Percentiles rank a stretch among this genome's conserved stretches.
phyloP scores from a whole-genome alignment of 805 yeast genomes.

The Pichia eremophila region DNA sequence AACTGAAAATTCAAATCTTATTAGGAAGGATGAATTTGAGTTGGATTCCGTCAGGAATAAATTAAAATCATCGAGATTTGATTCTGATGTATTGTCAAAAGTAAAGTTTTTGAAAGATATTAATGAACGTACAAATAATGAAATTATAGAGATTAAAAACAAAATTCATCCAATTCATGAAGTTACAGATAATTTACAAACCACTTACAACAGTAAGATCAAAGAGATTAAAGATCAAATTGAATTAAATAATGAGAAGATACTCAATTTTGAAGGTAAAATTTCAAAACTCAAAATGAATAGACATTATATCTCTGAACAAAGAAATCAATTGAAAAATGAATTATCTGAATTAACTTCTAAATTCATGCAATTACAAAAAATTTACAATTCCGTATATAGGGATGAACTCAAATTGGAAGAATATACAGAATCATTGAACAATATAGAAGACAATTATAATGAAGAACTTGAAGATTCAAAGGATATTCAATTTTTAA shows the following conservation, averaged over 20 bases:
- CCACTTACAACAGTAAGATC: conserved; percentile 1
- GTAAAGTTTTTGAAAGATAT: conserved; percentile 24
- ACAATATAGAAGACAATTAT: conserved; percentile 51
- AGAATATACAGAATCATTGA: conserved; percentile 40
- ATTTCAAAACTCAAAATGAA: background rate
- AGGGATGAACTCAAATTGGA: conserved; percentile 32
- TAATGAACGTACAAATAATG: conserved; percentile 9
- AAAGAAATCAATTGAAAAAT: background rate
- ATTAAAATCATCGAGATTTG: conserved; percentile 43
- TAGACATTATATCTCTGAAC: background rate
- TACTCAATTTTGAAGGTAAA: background rate
- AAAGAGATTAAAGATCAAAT: background rate
- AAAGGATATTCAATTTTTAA: conserved; percentile 61
- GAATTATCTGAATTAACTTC: background rate
- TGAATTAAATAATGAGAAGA: background rate
- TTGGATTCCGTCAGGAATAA: conserved; percentile 46
- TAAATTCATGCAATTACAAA: conserved; percentile 1
- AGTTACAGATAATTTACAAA: background rate
- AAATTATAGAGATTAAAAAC: conserved; percentile 10
- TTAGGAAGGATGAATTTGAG: conserved; percentile 31
- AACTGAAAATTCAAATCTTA: conserved; percentile 28
- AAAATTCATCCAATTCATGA: background rate
- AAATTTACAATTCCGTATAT: conserved; percentile 17
- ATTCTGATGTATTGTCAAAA: conserved; percentile 50
- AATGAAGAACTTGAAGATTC: conserved; percentile 52